phyloP scores from a whole-genome alignment of 495 filamentous ascomycete genomes.

The Penicillium manginii region DNA sequence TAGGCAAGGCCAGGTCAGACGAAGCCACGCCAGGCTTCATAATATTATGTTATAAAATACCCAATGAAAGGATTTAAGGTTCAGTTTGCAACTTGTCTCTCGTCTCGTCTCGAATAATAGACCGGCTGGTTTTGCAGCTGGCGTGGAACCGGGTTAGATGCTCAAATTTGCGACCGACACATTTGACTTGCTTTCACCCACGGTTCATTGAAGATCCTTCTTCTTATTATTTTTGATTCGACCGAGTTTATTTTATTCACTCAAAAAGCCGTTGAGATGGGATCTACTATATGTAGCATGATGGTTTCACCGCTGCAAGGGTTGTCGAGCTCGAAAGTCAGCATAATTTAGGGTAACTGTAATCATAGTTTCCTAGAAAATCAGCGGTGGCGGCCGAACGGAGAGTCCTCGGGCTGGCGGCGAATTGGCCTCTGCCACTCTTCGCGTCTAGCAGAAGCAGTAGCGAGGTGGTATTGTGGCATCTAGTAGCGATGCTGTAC shows the following conservation, averaged over 20 bases:
- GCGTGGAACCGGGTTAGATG: background rate
- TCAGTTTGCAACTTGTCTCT: too few relatives aligned
- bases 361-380: background rate
- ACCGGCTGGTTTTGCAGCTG: background rate
- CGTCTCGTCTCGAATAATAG: too few relatives aligned
- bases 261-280: background rate
- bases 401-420: background rate
- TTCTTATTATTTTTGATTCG: background rate
- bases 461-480: background rate
- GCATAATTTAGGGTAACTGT: too few relatives aligned
- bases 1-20: too few relatives aligned
- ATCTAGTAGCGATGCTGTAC: too few relatives aligned
- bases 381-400: background rate
- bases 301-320: background rate
- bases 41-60: too few relatives aligned
- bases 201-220: background rate
- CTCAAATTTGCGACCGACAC: conserved; percentile 1
- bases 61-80: too few relatives aligned
- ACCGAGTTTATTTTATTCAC: background rate
- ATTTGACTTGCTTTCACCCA: background rate
- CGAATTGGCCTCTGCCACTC: too few relatives aligned
- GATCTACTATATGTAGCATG: too few relatives aligned
- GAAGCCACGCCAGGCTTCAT: too few relatives aligned
- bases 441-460: too few relatives aligned
- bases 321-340: too few relatives aligned